Base-by-base conservation (phyloP, 805 yeast species). In the Candida corydali region DNA sequence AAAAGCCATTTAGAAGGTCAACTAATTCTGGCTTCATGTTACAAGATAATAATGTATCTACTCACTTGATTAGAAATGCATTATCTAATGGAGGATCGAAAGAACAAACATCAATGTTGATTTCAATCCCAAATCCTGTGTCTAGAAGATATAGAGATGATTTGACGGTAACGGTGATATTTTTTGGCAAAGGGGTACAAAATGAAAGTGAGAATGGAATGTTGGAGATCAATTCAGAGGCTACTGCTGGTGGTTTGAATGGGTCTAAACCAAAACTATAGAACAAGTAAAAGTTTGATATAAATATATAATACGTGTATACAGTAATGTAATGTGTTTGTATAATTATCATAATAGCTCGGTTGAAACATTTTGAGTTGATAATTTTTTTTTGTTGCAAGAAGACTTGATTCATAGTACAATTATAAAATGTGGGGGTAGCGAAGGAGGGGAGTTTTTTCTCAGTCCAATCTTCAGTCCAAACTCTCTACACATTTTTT, bases 61-160 rank as follows among this genome's bases (percentile, higher is more conserved):
- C 98, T 0, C 98, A 93, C 59, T 69, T 93, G 48, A 85, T 93
- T 31, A 76, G 98, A 56, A 91, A 93, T 58, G 98, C 98, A 0
- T 69, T 93, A 40, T 78, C 86, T 39, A 75, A 75, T 45, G 95
- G 96, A 5, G 96, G 95, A 0, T 80, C 86, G 26, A 77, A 78
- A 45, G 96, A 91, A 43, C 89, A 87, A 49, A 88, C 89, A 3
- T 78, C 89, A 16, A 85, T 93, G 76, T 66, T 93, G 42, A 82
- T 88, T 12, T 82, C 93, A 37, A 87, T 93, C 36, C 98, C 98
- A 14, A 76, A 88, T 12, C 97, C 98, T 2, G 74, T 84, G 48
- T 83, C 96, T 15, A 78, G 98, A 61, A 74, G 87, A 30, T 91
- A 89, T 61, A 78, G 98, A 58, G 98, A 93, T 63, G 98, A 93